Conservation (phyloP, 176 grass and related monocot genomes). For the Aegilops tauschii region DNA sequence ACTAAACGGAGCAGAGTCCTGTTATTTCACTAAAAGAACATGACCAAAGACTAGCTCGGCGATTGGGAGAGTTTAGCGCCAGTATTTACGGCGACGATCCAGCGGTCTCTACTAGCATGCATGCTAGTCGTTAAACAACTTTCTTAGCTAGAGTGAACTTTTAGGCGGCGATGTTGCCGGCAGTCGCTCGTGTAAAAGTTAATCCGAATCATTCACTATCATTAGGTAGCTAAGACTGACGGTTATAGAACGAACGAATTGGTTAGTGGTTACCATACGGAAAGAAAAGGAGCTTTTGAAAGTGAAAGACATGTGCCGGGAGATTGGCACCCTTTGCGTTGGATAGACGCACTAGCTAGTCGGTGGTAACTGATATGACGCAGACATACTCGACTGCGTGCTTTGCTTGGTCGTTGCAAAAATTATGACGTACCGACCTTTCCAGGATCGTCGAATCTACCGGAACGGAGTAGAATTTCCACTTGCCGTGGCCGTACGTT, state of each 20-base stretch:
- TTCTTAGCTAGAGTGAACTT: conserved; percentile 10
- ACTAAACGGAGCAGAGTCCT: too few species aligned
- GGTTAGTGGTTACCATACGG: background rate
- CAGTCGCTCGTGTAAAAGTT: background rate
- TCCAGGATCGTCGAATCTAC: conserved; percentile 30
- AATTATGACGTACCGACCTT: conserved; percentile 30
- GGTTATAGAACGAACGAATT: conserved; percentile 6
- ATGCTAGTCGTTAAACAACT: background rate
- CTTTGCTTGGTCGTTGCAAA: conserved; percentile 13
- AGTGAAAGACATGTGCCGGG: conserved; percentile 18
- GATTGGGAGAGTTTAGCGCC: conserved; percentile 2
- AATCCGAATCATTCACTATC: background rate
- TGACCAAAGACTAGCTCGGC: background rate
- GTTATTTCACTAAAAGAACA: too few species aligned
- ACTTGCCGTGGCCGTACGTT: background rate
- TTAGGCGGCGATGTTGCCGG: conserved; percentile 21
- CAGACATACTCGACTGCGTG: background rate
- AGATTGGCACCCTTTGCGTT: conserved; percentile 34
- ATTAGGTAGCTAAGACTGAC: background rate
- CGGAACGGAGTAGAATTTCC: background rate
- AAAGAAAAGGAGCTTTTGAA: conserved; percentile 15
- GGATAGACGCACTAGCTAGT: conserved; percentile 13
- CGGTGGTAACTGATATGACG: background rate
- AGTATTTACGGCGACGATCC: conserved; percentile 36
- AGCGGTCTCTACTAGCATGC: background rate